These are phyloP conservation scores for Blastocystis sp. DNA, from an alignment of 352 stramenopile genomes.

Conservation along the genomic window DNA sequence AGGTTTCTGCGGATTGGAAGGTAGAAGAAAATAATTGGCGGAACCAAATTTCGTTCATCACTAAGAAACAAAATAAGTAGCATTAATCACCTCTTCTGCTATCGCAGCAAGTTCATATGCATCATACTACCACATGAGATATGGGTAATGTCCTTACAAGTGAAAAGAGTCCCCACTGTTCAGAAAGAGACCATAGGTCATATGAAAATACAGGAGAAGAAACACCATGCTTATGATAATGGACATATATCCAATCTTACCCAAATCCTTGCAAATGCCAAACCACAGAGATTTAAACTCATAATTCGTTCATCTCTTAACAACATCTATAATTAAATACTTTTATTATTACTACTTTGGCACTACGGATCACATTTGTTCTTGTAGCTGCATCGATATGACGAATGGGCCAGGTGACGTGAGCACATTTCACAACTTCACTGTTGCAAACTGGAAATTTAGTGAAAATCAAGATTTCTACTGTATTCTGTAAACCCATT, in stretches of 20 bases:
- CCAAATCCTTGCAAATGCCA: conserved; percentile 59
- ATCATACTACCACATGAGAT: conserved; percentile 27
- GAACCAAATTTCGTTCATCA: conserved; percentile 1
- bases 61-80: background rate
- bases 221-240: conserved; percentile 1
- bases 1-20: background rate
- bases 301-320: conserved; percentile 38
- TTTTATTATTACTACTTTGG: background rate
- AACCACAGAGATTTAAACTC: background rate
- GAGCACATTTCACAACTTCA: background rate
- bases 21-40: background rate
- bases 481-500: background rate
- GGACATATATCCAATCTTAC: background rate
- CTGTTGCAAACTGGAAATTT: background rate
- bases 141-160: background rate
- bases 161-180: conserved; percentile 39
- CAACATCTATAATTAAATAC: conserved; percentile 14
- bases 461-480: background rate
- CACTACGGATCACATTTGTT: background rate
- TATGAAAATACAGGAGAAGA: conserved; percentile 28
- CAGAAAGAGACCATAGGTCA: conserved; percentile 25
- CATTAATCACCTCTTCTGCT: background rate
- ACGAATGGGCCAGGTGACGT: conserved; percentile 2
- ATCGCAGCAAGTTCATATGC: conserved; percentile 7
- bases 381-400: background rate